These are phyloP conservation scores for Puccinia coronata DNA, from an alignment of 1,284 basidiomycete species.

Conservation along the genomic window DNA sequence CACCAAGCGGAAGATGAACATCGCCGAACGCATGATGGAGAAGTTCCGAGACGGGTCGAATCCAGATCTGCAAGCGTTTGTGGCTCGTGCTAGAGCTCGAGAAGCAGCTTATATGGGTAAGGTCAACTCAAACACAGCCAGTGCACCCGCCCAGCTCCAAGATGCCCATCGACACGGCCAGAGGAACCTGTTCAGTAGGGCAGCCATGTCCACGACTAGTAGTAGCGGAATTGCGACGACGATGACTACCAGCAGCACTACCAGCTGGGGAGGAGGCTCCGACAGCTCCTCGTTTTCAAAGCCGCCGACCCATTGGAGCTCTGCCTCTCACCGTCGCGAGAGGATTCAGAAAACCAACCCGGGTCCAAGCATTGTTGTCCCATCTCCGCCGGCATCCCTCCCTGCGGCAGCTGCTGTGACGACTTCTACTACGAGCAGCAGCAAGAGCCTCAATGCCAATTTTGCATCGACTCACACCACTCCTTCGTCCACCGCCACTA, in stretches of 20 bases:
- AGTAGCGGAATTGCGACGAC: background rate
- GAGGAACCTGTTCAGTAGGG: background rate
- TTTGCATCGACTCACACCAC: background rate
- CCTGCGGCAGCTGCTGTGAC: too few species aligned
- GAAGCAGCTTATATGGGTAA: slow-evolving; percentile 35
- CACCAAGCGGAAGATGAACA: slow-evolving; percentile 26
- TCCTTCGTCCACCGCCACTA: background rate
- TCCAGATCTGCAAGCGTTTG: slow-evolving; percentile 47
- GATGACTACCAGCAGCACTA: slow-evolving; percentile 7
- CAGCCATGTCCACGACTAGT: slow-evolving; percentile 3
- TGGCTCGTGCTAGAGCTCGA: slow-evolving; percentile 32
- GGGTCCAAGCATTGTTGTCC: background rate
- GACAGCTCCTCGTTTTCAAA: slow-evolving; percentile 21
- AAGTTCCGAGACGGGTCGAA: slow-evolving; percentile 44
- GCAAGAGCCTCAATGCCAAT: background rate
- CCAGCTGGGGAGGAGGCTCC: slow-evolving; percentile 15
- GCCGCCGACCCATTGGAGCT: slow-evolving; percentile 27
- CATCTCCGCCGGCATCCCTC: background rate
- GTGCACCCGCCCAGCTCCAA: slow-evolving; percentile 48
- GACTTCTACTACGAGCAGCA: background rate
- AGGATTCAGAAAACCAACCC: slow-evolving; percentile 29
- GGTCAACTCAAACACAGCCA: slow-evolving; percentile 29
- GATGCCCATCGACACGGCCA: background rate
- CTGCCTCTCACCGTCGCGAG: slow-evolving; percentile 36
- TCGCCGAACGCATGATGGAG: slow-evolving; percentile 49